phyloP scores from a whole-genome alignment of 306 rosid species.

The Trifolium dubium region DNA sequence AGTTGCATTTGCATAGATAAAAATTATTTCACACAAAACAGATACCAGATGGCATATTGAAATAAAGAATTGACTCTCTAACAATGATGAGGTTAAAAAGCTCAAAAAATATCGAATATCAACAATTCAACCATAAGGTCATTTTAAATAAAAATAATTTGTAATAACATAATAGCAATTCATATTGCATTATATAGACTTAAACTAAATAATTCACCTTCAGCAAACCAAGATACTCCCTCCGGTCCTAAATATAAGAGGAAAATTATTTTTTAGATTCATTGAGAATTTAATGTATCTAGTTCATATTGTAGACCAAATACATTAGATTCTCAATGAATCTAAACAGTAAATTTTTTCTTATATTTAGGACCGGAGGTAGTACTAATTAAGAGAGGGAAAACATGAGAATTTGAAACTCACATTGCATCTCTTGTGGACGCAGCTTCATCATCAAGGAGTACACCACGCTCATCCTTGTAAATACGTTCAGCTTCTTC shows the following conservation, averaged over 20 bases:
- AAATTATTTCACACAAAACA: constrained; percentile 15
- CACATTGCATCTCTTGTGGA: constrained; percentile 97
- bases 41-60: constrained; percentile 19
- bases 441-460: constrained; percentile 95
- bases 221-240: constrained; percentile 5
- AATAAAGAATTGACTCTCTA: constrained; percentile 15
- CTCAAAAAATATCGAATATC: neutral
- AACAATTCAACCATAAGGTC: constrained; percentile 14
- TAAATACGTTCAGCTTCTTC: constrained; percentile 89
- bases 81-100: neutral
- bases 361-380: too few species aligned
- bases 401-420: constrained; percentile 42
- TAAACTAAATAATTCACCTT: constrained; percentile 10
- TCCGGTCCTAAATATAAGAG: too few species aligned
- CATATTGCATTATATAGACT: neutral
- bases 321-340: too few species aligned
- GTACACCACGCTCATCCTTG: constrained; percentile 86
- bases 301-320: too few species aligned
- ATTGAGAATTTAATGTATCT: too few species aligned
- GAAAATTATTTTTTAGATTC: too few species aligned
- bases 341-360: too few species aligned
- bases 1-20: neutral
- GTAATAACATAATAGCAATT: constrained; percentile 10
- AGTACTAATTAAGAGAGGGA: neutral
- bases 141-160: neutral